A percentile compares a stretch with the other conserved stretches of the same genome.
Conservation (phyloP, 1,284 basidiomycete genomes). For the Anthracocystis setariae region DNA sequence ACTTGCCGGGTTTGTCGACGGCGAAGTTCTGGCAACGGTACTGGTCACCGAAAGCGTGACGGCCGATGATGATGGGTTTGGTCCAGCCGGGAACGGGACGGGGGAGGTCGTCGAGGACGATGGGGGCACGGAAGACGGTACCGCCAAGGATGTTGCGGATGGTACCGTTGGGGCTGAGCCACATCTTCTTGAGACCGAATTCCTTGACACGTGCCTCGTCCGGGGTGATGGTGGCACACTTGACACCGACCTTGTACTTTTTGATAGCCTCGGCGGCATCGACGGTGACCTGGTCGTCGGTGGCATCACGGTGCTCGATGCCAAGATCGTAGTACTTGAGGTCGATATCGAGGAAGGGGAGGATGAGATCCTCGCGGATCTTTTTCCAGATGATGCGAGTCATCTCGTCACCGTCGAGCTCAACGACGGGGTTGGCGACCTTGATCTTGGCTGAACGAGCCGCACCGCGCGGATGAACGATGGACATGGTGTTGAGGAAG, state of each 20-base stretch:
- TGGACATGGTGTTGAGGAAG: conserved; percentile 20
- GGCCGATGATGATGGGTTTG: conserved; percentile 94
- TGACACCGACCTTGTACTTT: conserved; percentile 68
- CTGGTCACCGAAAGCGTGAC: conserved; percentile 97
- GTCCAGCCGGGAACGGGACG: conserved; percentile 90
- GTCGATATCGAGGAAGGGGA: conserved; percentile 92
- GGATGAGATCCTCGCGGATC: conserved; percentile 95
- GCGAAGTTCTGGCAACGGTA: conserved; percentile 67
- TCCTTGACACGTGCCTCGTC: conserved; percentile 88
- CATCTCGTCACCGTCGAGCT: conserved; percentile 73
- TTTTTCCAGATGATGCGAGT: conserved; percentile 84
- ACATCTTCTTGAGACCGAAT: conserved; percentile 94
- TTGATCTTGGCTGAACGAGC: conserved; percentile 72
- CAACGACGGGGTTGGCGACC: conserved; percentile 90
- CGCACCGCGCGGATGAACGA: conserved; percentile 44
- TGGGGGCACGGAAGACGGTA: conserved; percentile 98
- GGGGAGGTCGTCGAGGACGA: conserved; percentile 88
- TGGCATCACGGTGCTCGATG: conserved; percentile 88
- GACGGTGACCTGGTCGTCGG: conserved; percentile 90
- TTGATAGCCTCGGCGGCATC: conserved; percentile 85
- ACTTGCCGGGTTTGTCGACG: conserved; percentile 61
- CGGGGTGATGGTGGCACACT: conserved; percentile 96
- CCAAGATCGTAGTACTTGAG: conserved; percentile 99
- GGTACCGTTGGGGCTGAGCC: conserved; percentile 66
- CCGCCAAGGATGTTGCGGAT: conserved; percentile 95